Percentiles rank a stretch among this genome's conserved stretches.
These are phyloP conservation scores for Umbelopsis vinacea DNA, from an alignment of 192 early-diverging fungal species.

Conservation along the genomic window DNA sequence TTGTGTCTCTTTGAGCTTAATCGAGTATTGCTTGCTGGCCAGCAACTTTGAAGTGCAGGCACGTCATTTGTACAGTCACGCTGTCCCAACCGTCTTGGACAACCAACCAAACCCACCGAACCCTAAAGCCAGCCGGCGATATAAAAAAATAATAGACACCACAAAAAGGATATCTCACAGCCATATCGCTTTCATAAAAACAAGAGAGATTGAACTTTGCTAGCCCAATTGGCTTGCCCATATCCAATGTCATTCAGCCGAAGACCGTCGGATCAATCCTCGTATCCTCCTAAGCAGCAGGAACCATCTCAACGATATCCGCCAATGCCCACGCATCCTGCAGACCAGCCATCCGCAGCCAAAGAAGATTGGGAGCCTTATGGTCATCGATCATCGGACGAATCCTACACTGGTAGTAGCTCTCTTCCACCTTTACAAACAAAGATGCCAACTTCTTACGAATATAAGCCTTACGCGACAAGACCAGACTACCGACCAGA, in stretches of 20 bases:
- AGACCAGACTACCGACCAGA: conserved; percentile 17
- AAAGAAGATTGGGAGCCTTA: not conserved
- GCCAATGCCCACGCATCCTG: conserved; percentile 4
- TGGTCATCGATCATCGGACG: not conserved
- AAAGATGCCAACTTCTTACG: conserved; percentile 8
- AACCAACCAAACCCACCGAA: conserved; percentile 25
- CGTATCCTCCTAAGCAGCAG: conserved; percentile 18
- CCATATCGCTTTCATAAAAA: conserved; percentile 18
- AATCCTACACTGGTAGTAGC: not conserved
- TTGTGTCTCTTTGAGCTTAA: too few species aligned
- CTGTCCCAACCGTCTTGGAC: conserved; percentile 24
- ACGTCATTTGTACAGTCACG: conserved; percentile 25
- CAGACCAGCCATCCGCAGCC: conserved; percentile 6
- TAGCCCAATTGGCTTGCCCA: conserved; percentile 10
- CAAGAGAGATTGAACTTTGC: conserved; percentile 7
- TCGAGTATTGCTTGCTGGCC: too few species aligned
- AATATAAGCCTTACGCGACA: conserved; percentile 17
- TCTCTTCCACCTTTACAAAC: conserved; percentile 2
- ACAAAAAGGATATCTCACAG: conserved; percentile 14
- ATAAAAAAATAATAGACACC: conserved; percentile 25
- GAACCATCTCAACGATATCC: not conserved
- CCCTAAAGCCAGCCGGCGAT: conserved; percentile 25
- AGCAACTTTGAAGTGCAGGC: not conserved
- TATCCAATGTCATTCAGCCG: conserved; percentile 18
- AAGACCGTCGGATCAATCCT: conserved; percentile 13